A percentile compares a stretch with the other conserved stretches of the same genome.
Evolutionary conservation across 225 moss, liverwort and hornwort species (phyloP).

Genomic region (Marchantia polymorpha): DNA sequence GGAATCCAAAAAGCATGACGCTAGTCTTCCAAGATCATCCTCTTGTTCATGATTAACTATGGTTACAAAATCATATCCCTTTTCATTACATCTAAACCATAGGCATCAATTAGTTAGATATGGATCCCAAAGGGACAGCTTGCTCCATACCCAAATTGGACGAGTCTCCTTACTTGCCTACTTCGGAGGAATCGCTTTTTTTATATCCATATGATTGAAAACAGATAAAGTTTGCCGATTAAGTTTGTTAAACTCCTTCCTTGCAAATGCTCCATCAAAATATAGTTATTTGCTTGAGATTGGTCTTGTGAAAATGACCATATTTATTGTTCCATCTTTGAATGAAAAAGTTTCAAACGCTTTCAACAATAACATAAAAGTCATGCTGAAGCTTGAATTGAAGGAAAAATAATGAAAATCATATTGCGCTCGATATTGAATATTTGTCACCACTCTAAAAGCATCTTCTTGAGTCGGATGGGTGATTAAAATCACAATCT

Average conservation of each 20-base stretch:
- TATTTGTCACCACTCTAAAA: constrained; percentile 49
- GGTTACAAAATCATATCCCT: constrained; percentile 43
- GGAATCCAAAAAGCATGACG: constrained; percentile 52
- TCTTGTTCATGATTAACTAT: constrained; percentile 48
- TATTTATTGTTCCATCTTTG: constrained; percentile 59
- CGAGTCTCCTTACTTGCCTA: too few species aligned
- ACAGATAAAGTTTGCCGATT: constrained; percentile 48
- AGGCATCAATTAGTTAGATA: constrained; percentile 50
- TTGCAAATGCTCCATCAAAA: constrained; percentile 58
- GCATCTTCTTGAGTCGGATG: constrained; percentile 53
- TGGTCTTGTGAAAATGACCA: constrained; percentile 46
- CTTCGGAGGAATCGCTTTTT: too few species aligned
- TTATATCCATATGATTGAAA: too few species aligned
- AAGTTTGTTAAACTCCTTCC: constrained; percentile 48
- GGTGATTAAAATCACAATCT: constrained; percentile 39
- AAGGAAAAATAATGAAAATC: constrained; percentile 43
- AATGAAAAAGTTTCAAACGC: constrained; percentile 45
- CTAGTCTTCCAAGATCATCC: constrained; percentile 48
- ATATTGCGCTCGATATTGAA: constrained; percentile 50
- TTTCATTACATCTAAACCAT: constrained; percentile 44
- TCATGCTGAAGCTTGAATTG: constrained; percentile 51
- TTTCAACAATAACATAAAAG: constrained; percentile 48
- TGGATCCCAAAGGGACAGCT: too few species aligned
- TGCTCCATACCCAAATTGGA: too few species aligned
- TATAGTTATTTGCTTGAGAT: constrained; percentile 53